phyloP scores from a whole-genome alignment of 441 rosid genomes.

The Adansonia madagascariensis region DNA sequence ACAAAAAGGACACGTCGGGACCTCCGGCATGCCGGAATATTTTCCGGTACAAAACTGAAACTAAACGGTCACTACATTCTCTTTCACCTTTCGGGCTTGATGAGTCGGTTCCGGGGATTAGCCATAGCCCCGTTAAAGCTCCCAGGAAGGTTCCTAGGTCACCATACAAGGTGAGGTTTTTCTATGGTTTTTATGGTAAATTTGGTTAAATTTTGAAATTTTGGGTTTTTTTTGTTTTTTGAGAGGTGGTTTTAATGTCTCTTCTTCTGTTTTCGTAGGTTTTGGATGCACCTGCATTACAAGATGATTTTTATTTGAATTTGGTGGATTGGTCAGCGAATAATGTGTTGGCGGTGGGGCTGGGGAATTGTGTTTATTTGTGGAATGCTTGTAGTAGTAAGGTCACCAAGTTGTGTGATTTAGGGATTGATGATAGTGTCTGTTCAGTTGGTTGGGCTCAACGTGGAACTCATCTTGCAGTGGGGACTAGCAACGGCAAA shows the following conservation, averaged over 20 bases:
- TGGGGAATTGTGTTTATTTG: slow-evolving; percentile 89
- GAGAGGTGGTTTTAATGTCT: not conserved
- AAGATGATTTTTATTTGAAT: slow-evolving; percentile 97
- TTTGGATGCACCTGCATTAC: slow-evolving; percentile 95
- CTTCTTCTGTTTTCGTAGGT: slow-evolving; percentile 52
- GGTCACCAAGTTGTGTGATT: slow-evolving; percentile 93
- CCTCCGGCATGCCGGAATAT: slow-evolving; percentile 55
- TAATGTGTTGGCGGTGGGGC: slow-evolving; percentile 90
- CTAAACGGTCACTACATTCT: slow-evolving; percentile 65
- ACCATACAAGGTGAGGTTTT: slow-evolving; percentile 73
- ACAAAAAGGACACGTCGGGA: slow-evolving; percentile 57
- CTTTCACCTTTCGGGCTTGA: slow-evolving; percentile 67
- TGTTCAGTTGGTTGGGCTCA: slow-evolving; percentile 97
- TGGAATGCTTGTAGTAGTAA: slow-evolving; percentile 99
- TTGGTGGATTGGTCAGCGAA: slow-evolving; percentile 94
- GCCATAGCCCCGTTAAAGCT: slow-evolving; percentile 67
- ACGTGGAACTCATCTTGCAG: slow-evolving; percentile 80
- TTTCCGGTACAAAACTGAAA: slow-evolving; percentile 85
- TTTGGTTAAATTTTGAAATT: slow-evolving; percentile 5
- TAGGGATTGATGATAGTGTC: slow-evolving; percentile 82
- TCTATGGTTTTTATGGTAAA: not conserved
- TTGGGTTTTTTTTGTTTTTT: not conserved
- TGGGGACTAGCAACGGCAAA: slow-evolving; percentile 88
- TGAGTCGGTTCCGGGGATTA: slow-evolving; percentile 60
- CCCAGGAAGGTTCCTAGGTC: slow-evolving; percentile 84